phyloP scores from a whole-genome alignment of 805 yeast species.

The Starmera quercuum region DNA sequence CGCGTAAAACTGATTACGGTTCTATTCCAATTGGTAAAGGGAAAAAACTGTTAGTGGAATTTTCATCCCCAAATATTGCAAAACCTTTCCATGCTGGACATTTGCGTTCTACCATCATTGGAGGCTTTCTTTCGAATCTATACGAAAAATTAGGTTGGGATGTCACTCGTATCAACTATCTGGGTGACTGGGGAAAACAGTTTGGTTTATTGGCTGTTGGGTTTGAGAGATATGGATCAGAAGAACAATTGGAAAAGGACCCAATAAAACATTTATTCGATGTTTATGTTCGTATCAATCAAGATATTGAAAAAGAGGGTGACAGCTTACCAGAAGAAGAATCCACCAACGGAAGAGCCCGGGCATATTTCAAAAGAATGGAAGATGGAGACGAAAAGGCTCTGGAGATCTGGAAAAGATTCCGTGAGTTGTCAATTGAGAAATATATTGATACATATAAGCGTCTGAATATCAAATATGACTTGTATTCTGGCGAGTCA shows the following conservation, averaged over 20 bases:
- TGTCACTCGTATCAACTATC: constrained; percentile 86
- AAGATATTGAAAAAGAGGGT: constrained; percentile 56
- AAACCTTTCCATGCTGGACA: constrained; percentile 99
- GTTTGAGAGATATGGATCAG: constrained; percentile 77
- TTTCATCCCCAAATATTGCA: constrained; percentile 97
- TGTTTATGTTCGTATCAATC: constrained; percentile 83
- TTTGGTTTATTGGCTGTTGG: constrained; percentile 95
- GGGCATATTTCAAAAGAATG: constrained; percentile 82
- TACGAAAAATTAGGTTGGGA: constrained; percentile 89
- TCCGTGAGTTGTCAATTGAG: constrained; percentile 85
- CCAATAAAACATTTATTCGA: constrained; percentile 94
- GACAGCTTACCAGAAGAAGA: constrained; percentile 36
- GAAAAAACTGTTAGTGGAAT: constrained; percentile 74
- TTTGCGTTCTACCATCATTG: constrained; percentile 93
- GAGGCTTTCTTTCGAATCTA: constrained; percentile 87
- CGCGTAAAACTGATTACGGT: constrained; percentile 59
- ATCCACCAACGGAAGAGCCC: constrained; percentile 74
- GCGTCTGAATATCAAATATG: constrained; percentile 84
- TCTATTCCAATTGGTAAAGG: constrained; percentile 63
- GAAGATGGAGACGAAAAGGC: constrained; percentile 89
- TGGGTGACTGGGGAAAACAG: constrained; percentile 99
- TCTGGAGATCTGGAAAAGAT: constrained; percentile 69
- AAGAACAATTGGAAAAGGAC: constrained; percentile 58
- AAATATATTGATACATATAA: constrained; percentile 84
- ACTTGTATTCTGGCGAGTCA: constrained; percentile 91